phyloP scores from a whole-genome alignment of 23 red algal genomes.

The Cyanidioschyzon merolae region DNA sequence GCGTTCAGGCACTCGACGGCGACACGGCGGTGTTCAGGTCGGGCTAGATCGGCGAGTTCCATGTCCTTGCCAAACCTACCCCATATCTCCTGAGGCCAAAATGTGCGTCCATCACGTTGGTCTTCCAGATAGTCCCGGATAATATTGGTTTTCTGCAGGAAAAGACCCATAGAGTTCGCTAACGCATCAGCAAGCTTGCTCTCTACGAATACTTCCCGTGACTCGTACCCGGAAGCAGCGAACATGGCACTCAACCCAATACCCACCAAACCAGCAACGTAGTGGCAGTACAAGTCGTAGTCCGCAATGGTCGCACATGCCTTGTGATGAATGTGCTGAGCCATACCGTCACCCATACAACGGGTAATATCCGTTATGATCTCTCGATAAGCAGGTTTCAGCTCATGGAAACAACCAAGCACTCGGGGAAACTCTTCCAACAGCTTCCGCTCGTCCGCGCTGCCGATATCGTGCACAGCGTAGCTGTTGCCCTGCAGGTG shows the following conservation, averaged over 20 bases:
- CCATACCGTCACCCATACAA: constrained; percentile 89
- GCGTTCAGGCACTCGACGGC: constrained; percentile 61
- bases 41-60: constrained; percentile 55
- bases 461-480: background rate
- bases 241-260: constrained; percentile 78
- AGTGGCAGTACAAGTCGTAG: constrained; percentile 90
- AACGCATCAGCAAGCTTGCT: constrained; percentile 30
- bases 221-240: constrained; percentile 32
- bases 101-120: constrained; percentile 73
- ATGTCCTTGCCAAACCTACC: constrained; percentile 32
- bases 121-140: constrained; percentile 94
- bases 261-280: constrained; percentile 91
- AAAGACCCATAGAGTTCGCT: constrained; percentile 90
- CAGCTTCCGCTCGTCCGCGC: constrained; percentile 31
- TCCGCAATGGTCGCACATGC: constrained; percentile 53
- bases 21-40: constrained; percentile 36
- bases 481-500: constrained; percentile 17
- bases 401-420: constrained; percentile 42
- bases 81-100: constrained; percentile 98
- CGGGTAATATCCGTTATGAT: constrained; percentile 79
- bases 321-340: constrained; percentile 61
- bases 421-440: constrained; percentile 49
- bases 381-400: constrained; percentile 37
- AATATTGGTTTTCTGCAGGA: constrained; percentile 98
- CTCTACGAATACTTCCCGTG: constrained; percentile 1